phyloP scores from a whole-genome alignment of 805 yeast genomes.

The Nakazawaea molendinolei region DNA sequence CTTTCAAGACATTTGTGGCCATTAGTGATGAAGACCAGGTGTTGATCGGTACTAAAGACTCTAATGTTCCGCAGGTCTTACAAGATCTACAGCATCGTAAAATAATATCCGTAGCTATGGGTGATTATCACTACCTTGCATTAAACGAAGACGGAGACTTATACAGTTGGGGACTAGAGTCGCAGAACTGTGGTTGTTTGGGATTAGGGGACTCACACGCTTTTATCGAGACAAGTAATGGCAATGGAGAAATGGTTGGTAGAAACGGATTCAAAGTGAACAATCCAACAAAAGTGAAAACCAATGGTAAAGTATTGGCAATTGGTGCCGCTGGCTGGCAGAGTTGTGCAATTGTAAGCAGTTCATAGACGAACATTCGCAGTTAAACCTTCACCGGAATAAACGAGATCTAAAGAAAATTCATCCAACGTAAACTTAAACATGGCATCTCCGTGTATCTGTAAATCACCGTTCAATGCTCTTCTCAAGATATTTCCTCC shows the following conservation, averaged over 20 bases:
- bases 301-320: constrained; percentile 40
- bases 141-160: constrained; percentile 51
- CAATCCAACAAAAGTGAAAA: constrained; percentile 35
- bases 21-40: constrained; percentile 47
- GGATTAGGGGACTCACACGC: constrained; percentile 44
- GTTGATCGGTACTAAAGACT: constrained; percentile 29
- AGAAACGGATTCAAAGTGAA: constrained; percentile 24
- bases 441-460: constrained; percentile 38
- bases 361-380: constrained; percentile 32
- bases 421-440: constrained; percentile 32
- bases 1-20: constrained; percentile 45
- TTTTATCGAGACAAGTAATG: constrained; percentile 6
- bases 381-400: constrained; percentile 36
- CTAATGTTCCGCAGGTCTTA: constrained; percentile 24
- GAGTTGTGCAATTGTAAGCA: constrained; percentile 51
- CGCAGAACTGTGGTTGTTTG: constrained; percentile 58
- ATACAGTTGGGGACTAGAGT: constrained; percentile 64
- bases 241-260: constrained; percentile 12
- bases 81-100: constrained; percentile 39
- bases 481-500: constrained; percentile 43
- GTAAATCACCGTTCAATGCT: constrained; percentile 44
- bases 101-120: constrained; percentile 53
- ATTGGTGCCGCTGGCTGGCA: constrained; percentile 81
- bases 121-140: constrained; percentile 68
- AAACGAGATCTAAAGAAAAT: constrained; percentile 35